phyloP scores from a whole-genome alignment of 1,284 basidiomycete genomes.

The Rugosomyces carneus region DNA sequence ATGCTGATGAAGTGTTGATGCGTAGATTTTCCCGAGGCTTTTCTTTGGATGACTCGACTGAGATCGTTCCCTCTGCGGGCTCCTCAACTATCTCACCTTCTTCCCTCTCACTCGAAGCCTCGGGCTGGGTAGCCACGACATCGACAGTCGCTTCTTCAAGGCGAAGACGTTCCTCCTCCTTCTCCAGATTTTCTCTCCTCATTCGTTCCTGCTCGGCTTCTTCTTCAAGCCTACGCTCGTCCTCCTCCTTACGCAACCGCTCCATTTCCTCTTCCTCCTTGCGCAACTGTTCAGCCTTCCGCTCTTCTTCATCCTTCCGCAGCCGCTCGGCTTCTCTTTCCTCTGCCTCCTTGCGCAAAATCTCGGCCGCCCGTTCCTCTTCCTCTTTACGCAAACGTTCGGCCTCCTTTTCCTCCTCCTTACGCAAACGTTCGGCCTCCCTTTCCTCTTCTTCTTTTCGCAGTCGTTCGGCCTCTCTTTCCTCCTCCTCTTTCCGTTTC shows the following conservation, averaged over 20 bases:
- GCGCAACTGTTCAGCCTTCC: slow-evolving; percentile 30
- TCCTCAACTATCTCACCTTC: slow-evolving; percentile 29
- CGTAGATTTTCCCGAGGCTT: slow-evolving; percentile 48
- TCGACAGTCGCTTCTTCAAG: slow-evolving; percentile 18
- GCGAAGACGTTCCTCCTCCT: slow-evolving; percentile 14
- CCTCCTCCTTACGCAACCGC: neutral
- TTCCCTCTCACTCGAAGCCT: slow-evolving; percentile 24
- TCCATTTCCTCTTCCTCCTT: slow-evolving; percentile 17
- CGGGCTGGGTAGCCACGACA: slow-evolving; percentile 15
- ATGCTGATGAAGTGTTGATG: slow-evolving; percentile 52
- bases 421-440: slow-evolving; percentile 37
- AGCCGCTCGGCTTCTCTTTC: slow-evolving; percentile 30
- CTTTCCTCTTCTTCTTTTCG: slow-evolving; percentile 28
- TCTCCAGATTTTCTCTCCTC: slow-evolving; percentile 14
- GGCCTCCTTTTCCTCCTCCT: slow-evolving; percentile 35
- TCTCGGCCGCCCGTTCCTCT: slow-evolving; percentile 32
- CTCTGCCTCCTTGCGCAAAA: slow-evolving; percentile 12
- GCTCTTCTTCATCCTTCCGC: slow-evolving; percentile 39
- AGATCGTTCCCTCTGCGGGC: slow-evolving; percentile 15
- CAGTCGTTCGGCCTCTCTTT: slow-evolving; percentile 25
- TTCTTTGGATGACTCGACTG: slow-evolving; percentile 23
- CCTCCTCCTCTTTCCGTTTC: slow-evolving; percentile 22
- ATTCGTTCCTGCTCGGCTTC: slow-evolving; percentile 31
- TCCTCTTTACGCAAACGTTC: too few species aligned
- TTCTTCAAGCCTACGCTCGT: slow-evolving; percentile 33